Conservation (phyloP, 495 filamentous ascomycete species). For the Hyaloscypha hepaticicola region DNA sequence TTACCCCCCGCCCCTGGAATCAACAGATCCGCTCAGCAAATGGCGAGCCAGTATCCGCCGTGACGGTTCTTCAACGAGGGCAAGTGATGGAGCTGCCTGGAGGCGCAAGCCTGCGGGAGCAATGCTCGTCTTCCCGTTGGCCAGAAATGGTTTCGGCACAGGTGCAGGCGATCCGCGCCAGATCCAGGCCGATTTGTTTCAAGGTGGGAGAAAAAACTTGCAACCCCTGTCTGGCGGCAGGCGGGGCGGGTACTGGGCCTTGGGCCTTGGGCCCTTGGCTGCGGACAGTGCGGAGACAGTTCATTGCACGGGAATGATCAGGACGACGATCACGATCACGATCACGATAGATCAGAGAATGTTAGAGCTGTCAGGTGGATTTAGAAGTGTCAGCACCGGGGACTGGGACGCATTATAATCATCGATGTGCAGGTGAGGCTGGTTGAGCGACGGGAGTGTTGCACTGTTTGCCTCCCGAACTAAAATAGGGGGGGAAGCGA, state of each 20-base stretch:
- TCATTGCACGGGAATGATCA: not conserved
- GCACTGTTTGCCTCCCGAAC: too few relatives aligned
- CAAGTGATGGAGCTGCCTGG: not conserved
- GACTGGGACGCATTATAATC: too few relatives aligned
- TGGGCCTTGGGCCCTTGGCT: too few relatives aligned
- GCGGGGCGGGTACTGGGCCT: too few relatives aligned
- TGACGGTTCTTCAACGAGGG: too few relatives aligned
- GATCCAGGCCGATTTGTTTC: not conserved
- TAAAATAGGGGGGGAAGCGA: too few relatives aligned
- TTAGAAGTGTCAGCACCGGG: too few relatives aligned
- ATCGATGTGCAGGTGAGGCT: too few relatives aligned
- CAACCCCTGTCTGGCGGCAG: not conserved
- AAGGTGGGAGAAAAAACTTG: not conserved
- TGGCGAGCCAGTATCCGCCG: not conserved
- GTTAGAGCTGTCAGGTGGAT: too few relatives aligned
- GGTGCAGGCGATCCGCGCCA: slow-evolving; percentile 1
- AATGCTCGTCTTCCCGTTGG: not conserved
- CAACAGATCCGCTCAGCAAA: not conserved
- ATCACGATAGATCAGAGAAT: too few relatives aligned
- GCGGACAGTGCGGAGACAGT: not conserved
- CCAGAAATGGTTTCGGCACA: not conserved
- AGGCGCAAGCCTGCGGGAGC: not conserved
- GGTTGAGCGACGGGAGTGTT: not conserved
- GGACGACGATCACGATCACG: too few relatives aligned
- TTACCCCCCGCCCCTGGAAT: not conserved